phyloP scores from a whole-genome alignment of 179 eudicot species.

The Silene vulgaris region DNA sequence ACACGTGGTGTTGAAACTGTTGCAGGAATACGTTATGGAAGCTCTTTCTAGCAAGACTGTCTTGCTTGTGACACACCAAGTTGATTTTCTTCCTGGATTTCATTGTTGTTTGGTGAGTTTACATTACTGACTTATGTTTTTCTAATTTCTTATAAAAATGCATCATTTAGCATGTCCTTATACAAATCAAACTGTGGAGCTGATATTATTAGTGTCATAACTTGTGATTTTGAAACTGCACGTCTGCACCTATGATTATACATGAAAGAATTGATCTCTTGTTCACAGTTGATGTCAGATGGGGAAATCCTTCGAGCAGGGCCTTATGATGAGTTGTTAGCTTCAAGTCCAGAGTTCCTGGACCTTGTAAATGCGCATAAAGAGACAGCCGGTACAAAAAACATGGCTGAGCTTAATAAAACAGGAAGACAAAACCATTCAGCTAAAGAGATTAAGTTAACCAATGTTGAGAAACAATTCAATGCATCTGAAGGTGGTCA shows the following conservation, averaged over 20 bases:
- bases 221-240: background rate
- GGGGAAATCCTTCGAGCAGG: conserved; percentile 59
- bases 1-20: conserved; percentile 13
- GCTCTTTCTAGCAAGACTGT: conserved; percentile 71
- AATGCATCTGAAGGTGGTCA: conserved; percentile 36
- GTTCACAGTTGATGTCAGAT: conserved; percentile 57
- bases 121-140: conserved; percentile 6
- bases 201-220: no score
- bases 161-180: no score
- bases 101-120: conserved; percentile 65
- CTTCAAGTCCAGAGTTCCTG: conserved; percentile 50
- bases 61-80: conserved; percentile 86
- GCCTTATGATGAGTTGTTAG: conserved; percentile 47
- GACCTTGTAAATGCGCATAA: conserved; percentile 69
- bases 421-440: conserved; percentile 24
- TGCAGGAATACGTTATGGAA: conserved; percentile 74
- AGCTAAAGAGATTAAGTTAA: conserved; percentile 36
- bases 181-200: no score
- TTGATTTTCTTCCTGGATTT: conserved; percentile 81
- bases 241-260: background rate
- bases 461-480: conserved; percentile 25
- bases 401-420: conserved; percentile 31
- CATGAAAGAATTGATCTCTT: conserved; percentile 2
- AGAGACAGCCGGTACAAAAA: conserved; percentile 67
- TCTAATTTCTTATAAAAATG: no score